A percentile compares a stretch with the other conserved stretches of the same genome.
Conservation (phyloP, 352 stramenopile species). For the Thraustotheca clavata region DNA sequence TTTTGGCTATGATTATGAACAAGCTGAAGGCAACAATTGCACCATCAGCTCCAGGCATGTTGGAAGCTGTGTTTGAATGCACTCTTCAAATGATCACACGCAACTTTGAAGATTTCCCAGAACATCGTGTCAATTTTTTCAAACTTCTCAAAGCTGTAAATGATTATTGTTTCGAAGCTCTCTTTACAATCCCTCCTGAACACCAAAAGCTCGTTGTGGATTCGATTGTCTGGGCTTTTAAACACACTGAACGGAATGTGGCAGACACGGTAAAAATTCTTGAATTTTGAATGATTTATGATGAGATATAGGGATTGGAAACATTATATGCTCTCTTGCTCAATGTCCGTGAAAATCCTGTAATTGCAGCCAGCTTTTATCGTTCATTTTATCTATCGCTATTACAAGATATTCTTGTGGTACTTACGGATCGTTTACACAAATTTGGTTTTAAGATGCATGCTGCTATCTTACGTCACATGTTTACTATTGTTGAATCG, state of each 20-base stretch:
- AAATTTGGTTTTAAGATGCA: constrained; percentile 99
- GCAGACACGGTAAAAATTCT: constrained; percentile 81
- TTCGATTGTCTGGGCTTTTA: constrained; percentile 99
- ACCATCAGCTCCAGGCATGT: constrained; percentile 87
- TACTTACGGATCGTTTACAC: constrained; percentile 98
- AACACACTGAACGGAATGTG: constrained; percentile 99
- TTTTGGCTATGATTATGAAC: constrained; percentile 95
- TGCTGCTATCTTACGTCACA: constrained; percentile 93
- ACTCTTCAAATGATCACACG: constrained; percentile 99
- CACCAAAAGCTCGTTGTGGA: constrained; percentile 99
- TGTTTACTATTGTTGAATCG: constrained; percentile 96
- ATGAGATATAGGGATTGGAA: constrained; percentile 73
- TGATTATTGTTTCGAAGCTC: constrained; percentile 93
- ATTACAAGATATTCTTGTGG: constrained; percentile 93
- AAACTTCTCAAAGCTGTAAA: constrained; percentile 94
- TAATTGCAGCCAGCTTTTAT: constrained; percentile 97
- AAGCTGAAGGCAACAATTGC: constrained; percentile 91
- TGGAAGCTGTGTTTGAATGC: constrained; percentile 97
- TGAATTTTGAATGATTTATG: constrained; percentile 8
- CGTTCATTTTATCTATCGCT: constrained; percentile 94
- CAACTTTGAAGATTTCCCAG: constrained; percentile 99
- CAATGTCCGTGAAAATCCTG: constrained; percentile 92
- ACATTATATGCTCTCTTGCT: constrained; percentile 95
- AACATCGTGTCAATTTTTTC: constrained; percentile 99
- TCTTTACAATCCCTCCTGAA: constrained; percentile 95